These are phyloP conservation scores for Trichophyton verrucosum DNA, from an alignment of 2,329 filamentous ascomycete genomes.

Conservation along the genomic window DNA sequence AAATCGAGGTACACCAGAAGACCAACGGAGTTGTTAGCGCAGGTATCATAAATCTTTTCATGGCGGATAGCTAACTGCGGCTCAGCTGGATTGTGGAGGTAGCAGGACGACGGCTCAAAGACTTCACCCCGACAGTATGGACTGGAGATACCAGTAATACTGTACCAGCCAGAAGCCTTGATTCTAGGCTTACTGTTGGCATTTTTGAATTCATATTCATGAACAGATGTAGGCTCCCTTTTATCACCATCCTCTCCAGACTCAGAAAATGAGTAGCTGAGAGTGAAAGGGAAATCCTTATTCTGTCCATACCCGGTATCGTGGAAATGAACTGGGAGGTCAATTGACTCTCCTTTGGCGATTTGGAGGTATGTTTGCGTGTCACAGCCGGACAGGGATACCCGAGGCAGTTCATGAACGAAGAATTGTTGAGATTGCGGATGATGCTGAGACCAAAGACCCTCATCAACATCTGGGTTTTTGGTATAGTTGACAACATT, in stretches of 20 bases:
- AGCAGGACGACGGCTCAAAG: slow-evolving; percentile 83
- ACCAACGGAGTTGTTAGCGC: slow-evolving; percentile 84
- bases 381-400: slow-evolving; percentile 62
- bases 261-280: slow-evolving; percentile 74
- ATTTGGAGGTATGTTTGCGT: slow-evolving; percentile 69
- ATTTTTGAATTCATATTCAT: slow-evolving; percentile 45
- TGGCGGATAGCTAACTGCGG: slow-evolving; percentile 61
- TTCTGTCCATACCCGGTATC: slow-evolving; percentile 46
- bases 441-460: slow-evolving; percentile 44
- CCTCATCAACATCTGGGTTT: slow-evolving; percentile 52
- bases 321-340: slow-evolving; percentile 60
- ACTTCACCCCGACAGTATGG: slow-evolving; percentile 78
- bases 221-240: slow-evolving; percentile 41
- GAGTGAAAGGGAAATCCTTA: slow-evolving; percentile 53
- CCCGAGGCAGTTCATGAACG: slow-evolving; percentile 74
- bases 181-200: slow-evolving; percentile 55
- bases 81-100: slow-evolving; percentile 81
- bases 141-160: slow-evolving; percentile 64
- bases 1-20: slow-evolving; percentile 80
- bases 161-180: slow-evolving; percentile 72
- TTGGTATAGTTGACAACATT: slow-evolving; percentile 63
- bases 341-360: slow-evolving; percentile 56
- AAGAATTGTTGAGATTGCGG: slow-evolving; percentile 63
- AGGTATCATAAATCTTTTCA: slow-evolving; percentile 86
- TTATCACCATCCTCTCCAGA: slow-evolving; percentile 50